These are phyloP conservation scores for Mycosphaerelloides madeirae DNA, from an alignment of 2,329 filamentous ascomycete genomes.

Conservation along the genomic window DNA sequence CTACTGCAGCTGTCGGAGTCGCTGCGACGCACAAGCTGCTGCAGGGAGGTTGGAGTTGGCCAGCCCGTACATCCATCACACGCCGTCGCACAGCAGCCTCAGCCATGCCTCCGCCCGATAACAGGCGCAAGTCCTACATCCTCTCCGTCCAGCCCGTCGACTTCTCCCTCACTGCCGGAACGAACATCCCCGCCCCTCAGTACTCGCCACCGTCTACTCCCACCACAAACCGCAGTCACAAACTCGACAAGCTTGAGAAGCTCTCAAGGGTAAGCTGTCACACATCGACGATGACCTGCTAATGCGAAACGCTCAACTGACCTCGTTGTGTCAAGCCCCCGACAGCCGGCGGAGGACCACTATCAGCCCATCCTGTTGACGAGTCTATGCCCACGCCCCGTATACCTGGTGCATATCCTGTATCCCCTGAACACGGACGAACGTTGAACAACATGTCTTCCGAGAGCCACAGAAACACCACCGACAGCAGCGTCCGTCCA, in stretches of 20 bases:
- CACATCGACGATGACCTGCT: constrained; percentile 6
- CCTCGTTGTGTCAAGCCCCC: too few species aligned
- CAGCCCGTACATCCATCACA: neutral
- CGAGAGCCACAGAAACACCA: constrained; percentile 15
- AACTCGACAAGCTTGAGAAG: neutral
- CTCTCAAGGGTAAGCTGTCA: neutral
- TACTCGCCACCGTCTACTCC: constrained; percentile 23
- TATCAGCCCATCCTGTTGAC: too few species aligned
- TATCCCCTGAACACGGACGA: too few species aligned
- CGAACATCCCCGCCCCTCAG: constrained; percentile 24
- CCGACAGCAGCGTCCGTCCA: constrained; percentile 21
- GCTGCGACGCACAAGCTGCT: neutral
- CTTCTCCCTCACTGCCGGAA: constrained; percentile 24
- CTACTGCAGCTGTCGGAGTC: too few species aligned
- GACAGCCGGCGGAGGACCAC: too few species aligned
- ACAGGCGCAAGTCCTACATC: constrained; percentile 17
- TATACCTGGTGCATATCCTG: too few species aligned
- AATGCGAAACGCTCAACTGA: too few species aligned
- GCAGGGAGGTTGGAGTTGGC: neutral
- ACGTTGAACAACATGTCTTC: constrained; percentile 7
- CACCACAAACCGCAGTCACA: neutral
- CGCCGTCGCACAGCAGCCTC: too few species aligned
- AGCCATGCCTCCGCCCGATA: neutral
- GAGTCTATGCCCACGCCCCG: too few species aligned
- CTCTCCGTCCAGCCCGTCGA: constrained; percentile 22